phyloP scores from a whole-genome alignment of 371 early-diverging fungal species.

The Syncephalastrum racemosum region DNA sequence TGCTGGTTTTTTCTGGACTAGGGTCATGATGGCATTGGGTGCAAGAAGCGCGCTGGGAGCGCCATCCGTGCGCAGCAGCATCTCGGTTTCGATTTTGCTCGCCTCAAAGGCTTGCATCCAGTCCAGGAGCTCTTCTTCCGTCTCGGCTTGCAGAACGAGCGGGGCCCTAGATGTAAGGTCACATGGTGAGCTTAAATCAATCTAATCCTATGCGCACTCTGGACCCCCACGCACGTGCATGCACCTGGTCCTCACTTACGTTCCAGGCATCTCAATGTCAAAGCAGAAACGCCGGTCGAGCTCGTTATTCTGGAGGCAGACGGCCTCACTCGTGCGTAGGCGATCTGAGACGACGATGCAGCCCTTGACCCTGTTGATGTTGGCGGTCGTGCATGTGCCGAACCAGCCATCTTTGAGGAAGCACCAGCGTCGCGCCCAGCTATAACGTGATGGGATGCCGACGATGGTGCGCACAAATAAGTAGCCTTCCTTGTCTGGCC shows the following conservation, averaged over 20 bases:
- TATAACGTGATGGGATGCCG: slow-evolving; percentile 31
- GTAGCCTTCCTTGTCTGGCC: slow-evolving; percentile 34
- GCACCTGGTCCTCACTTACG: slow-evolving; percentile 22
- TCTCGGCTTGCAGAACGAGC: slow-evolving; percentile 65
- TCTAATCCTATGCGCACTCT: no score
- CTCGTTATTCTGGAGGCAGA: slow-evolving; percentile 38
- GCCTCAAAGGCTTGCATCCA: slow-evolving; percentile 62
- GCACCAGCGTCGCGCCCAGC: slow-evolving; percentile 60
- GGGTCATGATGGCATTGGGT: slow-evolving; percentile 1
- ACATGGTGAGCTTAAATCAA: no score
- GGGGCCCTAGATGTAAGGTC: slow-evolving; percentile 3
- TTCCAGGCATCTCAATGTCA: slow-evolving; percentile 55
- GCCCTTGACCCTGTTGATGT: slow-evolving; percentile 52
- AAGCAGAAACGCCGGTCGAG: slow-evolving; percentile 73
- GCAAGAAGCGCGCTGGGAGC: not conserved
- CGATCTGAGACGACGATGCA: slow-evolving; percentile 54
- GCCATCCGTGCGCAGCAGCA: not conserved
- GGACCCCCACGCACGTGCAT: no score
- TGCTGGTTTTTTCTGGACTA: not conserved
- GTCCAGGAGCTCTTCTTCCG: slow-evolving; percentile 62
- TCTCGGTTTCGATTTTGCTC: slow-evolving; percentile 31
- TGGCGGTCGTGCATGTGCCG: slow-evolving; percentile 48
- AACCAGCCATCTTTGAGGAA: slow-evolving; percentile 59
- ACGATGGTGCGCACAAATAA: slow-evolving; percentile 22
- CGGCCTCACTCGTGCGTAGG: slow-evolving; percentile 46